A percentile compares a stretch with the other conserved stretches of the same genome.
phyloP scores from a whole-genome alignment of 2,329 filamentous ascomycete species.

The Cordyceps farinosa region DNA sequence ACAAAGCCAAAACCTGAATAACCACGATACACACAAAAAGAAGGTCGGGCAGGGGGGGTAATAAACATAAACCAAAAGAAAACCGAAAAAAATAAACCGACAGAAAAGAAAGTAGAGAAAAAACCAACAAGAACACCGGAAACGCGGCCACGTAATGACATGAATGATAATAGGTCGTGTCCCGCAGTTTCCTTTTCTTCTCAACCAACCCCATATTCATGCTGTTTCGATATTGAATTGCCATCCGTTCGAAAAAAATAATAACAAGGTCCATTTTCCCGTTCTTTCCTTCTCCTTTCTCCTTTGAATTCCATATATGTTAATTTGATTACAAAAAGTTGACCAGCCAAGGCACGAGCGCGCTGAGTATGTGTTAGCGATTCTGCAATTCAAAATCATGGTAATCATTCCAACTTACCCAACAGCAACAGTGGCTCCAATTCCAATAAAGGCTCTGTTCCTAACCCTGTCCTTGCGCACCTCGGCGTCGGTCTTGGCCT shows the following conservation, averaged over 20 bases:
- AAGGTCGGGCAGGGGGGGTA: conserved; percentile 9
- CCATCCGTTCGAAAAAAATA: background rate
- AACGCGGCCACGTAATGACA: conserved; percentile 18
- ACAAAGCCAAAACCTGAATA: conserved; percentile 10
- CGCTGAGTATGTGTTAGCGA: conserved; percentile 30
- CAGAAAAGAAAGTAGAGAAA: conserved; percentile 6
- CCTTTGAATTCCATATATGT: background rate
- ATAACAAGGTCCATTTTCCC: background rate
- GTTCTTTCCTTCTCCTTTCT: conserved; percentile 5
- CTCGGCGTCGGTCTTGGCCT: conserved; percentile 74
- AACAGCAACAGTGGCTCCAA: conserved; percentile 81
- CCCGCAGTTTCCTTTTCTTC: background rate
- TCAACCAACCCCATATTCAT: background rate
- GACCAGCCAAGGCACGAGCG: conserved; percentile 50
- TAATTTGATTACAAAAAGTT: conserved; percentile 41
- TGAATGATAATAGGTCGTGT: conserved; percentile 14
- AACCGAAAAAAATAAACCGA: conserved; percentile 15
- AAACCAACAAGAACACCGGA: conserved; percentile 13
- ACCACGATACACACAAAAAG: conserved; percentile 16
- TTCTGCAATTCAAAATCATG: background rate
- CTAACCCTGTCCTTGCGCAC: conserved; percentile 82
- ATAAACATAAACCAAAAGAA: conserved; percentile 18
- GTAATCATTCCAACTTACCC: conserved; percentile 62
- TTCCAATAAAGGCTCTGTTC: conserved; percentile 78
- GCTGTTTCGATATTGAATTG: background rate